Evolutionary conservation across 345 rosid species (phyloP).

Genomic region (Aurinia saxatilis): DNA sequence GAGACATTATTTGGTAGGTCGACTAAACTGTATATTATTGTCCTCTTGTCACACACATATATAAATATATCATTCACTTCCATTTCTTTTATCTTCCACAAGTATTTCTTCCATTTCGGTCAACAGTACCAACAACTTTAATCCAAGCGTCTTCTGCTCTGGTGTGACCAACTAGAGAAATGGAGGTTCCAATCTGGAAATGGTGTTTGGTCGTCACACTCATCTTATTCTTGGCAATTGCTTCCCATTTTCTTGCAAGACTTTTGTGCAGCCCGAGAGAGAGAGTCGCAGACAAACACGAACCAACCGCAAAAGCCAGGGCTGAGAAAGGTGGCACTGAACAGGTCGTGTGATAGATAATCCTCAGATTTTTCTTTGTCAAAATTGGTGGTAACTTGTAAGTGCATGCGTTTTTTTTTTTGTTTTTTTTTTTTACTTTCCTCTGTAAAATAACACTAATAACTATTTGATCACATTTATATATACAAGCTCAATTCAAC

Average conservation of each 20-base stretch:
- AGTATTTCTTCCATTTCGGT: slow-evolving; percentile 19
- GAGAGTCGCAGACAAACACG: slow-evolving; percentile 16
- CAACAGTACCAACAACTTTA: slow-evolving; percentile 21
- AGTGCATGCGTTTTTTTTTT: neutral
- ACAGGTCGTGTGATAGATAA: slow-evolving; percentile 5
- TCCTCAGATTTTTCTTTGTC: neutral
- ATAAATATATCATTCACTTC: neutral
- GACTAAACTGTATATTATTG: slow-evolving; percentile 16
- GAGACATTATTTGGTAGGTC: slow-evolving; percentile 18
- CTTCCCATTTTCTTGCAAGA: slow-evolving; percentile 14
- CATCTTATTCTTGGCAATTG: slow-evolving; percentile 18
- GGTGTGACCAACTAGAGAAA: neutral
- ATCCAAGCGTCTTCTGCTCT: neutral
- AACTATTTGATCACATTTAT: neutral
- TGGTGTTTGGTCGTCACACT: slow-evolving; percentile 22
- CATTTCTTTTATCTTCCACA: slow-evolving; percentile 11
- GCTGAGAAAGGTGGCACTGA: neutral
- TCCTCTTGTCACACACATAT: neutral
- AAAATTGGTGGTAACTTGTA: slow-evolving; percentile 4
- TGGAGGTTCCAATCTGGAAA: slow-evolving; percentile 25
- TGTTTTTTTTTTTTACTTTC: too few relatives aligned
- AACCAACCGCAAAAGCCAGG: neutral
- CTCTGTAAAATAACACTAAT: neutral
- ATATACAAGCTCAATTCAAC: neutral
- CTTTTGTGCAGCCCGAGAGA: slow-evolving; percentile 24